Percentiles rank a stretch among this genome's conserved stretches.
Conservation (phyloP, 768 basidiomycete species). For the Lactarius sanguifluus region DNA sequence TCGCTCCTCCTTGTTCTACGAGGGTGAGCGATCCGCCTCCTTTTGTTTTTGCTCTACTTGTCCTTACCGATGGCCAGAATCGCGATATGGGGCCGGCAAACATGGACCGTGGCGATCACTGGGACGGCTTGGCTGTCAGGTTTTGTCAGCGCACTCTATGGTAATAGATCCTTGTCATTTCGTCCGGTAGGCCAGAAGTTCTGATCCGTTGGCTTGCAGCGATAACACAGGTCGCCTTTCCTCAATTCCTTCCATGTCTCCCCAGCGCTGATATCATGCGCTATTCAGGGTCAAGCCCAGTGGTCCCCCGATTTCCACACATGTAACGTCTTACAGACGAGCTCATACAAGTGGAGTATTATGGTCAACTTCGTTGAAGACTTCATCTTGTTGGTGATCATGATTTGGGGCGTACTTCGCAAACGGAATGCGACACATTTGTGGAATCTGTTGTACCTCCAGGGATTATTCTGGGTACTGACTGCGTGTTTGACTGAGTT, state of each 20-base stretch:
- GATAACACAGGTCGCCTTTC: conserved; percentile 13
- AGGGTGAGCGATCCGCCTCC: conserved; percentile 12
- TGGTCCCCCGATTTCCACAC: neutral
- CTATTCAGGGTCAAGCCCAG: conserved; percentile 10
- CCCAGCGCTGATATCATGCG: neutral
- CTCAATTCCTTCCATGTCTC: neutral
- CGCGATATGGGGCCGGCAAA: conserved; percentile 27
- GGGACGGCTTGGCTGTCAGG: conserved; percentile 6
- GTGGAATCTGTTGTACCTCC: conserved; percentile 28
- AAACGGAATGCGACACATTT: conserved; percentile 26
- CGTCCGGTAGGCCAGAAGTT: neutral
- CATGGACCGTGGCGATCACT: neutral
- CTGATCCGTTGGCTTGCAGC: conserved; percentile 10
- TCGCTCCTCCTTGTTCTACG: conserved; percentile 27
- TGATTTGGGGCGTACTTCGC: conserved; percentile 25
- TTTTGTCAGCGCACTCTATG: conserved; percentile 3
- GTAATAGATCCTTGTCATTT: conserved; percentile 1
- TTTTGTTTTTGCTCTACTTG: no score
- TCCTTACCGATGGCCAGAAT: conserved; percentile 6
- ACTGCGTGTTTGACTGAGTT: conserved; percentile 20
- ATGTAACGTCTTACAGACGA: conserved; percentile 3
- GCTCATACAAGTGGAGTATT: conserved; percentile 18
- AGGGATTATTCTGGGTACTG: conserved; percentile 25
- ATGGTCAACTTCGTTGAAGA: conserved; percentile 23
- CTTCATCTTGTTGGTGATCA: conserved; percentile 16